Base-by-base conservation (phyloP, 352 stramenopile genomes). In the Phytophthora citrophthora region DNA sequence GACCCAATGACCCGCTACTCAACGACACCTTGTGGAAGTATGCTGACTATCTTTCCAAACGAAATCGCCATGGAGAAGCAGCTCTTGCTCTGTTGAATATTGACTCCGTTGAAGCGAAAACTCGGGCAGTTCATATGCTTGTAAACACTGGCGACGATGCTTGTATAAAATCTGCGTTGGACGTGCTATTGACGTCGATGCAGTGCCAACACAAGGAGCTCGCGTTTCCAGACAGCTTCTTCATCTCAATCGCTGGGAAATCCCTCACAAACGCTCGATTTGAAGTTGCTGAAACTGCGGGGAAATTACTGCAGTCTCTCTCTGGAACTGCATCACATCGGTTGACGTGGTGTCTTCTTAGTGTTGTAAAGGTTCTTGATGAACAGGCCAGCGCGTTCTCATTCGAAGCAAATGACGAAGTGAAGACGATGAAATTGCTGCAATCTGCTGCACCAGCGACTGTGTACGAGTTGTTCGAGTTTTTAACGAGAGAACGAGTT, bases 21-120 rank as follows among this genome's bases (percentile, higher is more conserved):
- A n/a, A 67, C 2, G 61, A 76, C 12, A 82, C 70, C 0, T 47
- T 77, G 61, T 70, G 73, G 62, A 64, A 72, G 24, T 85, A 83
- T 31, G 70, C 63, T 1, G 50, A 70, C 2, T 74, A 71, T 12
- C 70, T 92, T 8, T 61, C 73, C 10, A 74, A 67, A 34, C 71
- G 72, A 13, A 66, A 58, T 11, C 61, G 51, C 3, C 66, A 63
- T 39, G 69, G 54, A 29, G 74, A 86, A 49, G 65, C 72, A 27
- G 76, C 79, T 9, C 36, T 74, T 31, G 62, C 34, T 15, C 55
- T 72, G 12, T 29, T 81, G 24, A 56, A 58, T 24, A 50, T 81
- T 31, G 74, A 61, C 0, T 71, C 64, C 4, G 41, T 46, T 10
- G 20, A 68, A 26, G 68, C 64, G 12, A 67, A 54, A 16, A 59